phyloP scores from a whole-genome alignment of 345 rosid species.

The Pseudoturritis turrita region DNA sequence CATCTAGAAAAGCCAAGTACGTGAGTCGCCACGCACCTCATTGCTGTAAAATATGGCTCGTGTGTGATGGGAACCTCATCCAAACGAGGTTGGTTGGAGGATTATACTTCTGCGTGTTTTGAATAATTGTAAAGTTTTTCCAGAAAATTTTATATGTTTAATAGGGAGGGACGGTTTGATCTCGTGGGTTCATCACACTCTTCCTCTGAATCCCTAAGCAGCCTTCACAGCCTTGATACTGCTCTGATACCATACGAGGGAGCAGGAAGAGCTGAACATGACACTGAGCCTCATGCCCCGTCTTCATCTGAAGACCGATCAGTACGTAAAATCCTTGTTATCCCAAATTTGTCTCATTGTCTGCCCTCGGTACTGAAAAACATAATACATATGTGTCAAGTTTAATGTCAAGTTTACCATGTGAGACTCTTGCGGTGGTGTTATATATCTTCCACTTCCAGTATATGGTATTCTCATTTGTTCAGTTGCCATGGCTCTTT shows the following conservation, averaged over 20 bases:
- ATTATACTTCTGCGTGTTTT: slow-evolving; percentile 16
- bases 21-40: slow-evolving; percentile 41
- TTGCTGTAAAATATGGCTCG: slow-evolving; percentile 49
- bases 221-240: slow-evolving; percentile 19
- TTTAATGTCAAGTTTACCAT: neutral
- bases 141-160: neutral
- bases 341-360: neutral
- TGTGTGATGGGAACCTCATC: slow-evolving; percentile 62
- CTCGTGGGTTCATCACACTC: neutral
- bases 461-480: neutral
- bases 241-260: slow-evolving; percentile 23
- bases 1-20: slow-evolving; percentile 53
- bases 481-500: neutral
- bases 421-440: neutral
- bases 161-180: slow-evolving; percentile 26
- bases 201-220: slow-evolving; percentile 17
- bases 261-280: neutral
- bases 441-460: slow-evolving; percentile 3
- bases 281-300: neutral
- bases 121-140: neutral
- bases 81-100: slow-evolving; percentile 40
- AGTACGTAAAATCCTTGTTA: slow-evolving; percentile 12
- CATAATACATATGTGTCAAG: neutral
- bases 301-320: slow-evolving; percentile 16
- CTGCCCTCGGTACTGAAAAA: neutral